Base-by-base conservation (phyloP, 345 rosid species). In the Gossypium longicalyx region DNA sequence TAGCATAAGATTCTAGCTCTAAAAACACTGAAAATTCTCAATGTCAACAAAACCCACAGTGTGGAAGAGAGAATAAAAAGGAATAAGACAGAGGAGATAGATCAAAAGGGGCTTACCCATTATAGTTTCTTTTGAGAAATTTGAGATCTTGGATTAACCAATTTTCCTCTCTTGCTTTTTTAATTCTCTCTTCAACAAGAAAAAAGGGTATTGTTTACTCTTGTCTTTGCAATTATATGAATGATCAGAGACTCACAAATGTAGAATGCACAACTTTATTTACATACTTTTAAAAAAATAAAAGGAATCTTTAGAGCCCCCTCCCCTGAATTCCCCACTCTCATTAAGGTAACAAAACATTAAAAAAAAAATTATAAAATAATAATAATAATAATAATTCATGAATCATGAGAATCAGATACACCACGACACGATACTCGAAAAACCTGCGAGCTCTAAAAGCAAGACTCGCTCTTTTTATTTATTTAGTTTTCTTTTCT, bases 51-150 rank as follows among this genome's bases (percentile, higher is more conserved):
- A 80, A 29, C 41, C 41, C 41, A 0, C 5, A 34, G 41, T 5
- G 7, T 34, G 7, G 7, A 34, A 43, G 43, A 41, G 38, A 68
- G 15, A 49, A 68, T 23, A 62, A 23, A 12, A 47, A 66, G 34
- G 34, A 22, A 58, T 1, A 11, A 9, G 68, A 71, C 76, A 73
- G 78, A 72, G 43, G 71, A 77, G 49, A 76, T 65, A 52, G 71
- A 75, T 48, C 47, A 49, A 20, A 29, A 67, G 54, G 19, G 38
- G 38, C 63, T 10, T 59, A 59, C 63, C 63, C 63, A 59, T n/a
- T 53, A n/a, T 7, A 53, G 58, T 17, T 53, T 53, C 58, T 23
- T 59, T 23, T 23, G 63, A 59, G 63, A 59, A 59, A 23, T 59
- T 22, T 59, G 63, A 23, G 63, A 59, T 59, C 63, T 59, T 59